Evolutionary conservation across 176 grass and related monocot genomes (phyloP).

Genomic region (Miscanthus lutarioriparius): DNA sequence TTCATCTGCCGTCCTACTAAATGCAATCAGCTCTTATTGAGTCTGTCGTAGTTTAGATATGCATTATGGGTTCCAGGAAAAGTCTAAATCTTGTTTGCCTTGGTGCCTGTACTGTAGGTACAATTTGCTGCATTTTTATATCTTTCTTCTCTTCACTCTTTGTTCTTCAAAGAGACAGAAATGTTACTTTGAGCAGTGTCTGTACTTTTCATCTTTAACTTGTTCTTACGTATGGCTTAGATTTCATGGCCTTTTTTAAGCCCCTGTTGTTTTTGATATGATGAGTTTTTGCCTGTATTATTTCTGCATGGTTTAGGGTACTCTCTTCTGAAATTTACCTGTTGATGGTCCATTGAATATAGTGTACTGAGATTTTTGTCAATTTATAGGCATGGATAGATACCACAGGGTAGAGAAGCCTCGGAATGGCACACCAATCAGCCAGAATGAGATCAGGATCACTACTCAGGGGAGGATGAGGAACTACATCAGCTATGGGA

Average conservation of each 20-base stretch:
- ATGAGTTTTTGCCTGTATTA: background rate
- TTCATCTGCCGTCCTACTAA: background rate
- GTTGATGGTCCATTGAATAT: background rate
- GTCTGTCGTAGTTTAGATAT: background rate
- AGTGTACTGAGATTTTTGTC: background rate
- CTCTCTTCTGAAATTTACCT: conserved; percentile 1
- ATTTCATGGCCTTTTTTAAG: background rate
- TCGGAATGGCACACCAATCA: conserved; percentile 44
- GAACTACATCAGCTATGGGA: conserved; percentile 63
- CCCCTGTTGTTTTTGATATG: background rate
- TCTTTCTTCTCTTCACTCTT: background rate
- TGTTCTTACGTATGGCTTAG: background rate
- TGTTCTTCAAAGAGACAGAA: background rate
- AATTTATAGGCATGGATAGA: conserved; percentile 49
- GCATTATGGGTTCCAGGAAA: background rate
- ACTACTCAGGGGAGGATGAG: conserved; percentile 63
- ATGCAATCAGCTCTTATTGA: background rate
- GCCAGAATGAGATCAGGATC: conserved; percentile 64
- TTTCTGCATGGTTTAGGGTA: background rate
- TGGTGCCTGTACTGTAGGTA: background rate
- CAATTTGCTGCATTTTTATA: background rate
- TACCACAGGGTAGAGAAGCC: conserved; percentile 67
- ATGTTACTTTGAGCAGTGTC: background rate
- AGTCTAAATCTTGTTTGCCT: background rate
- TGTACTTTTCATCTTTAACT: background rate